A percentile compares a stretch with the other conserved stretches of the same genome.
Evolutionary conservation across 1,284 basidiomycete species (phyloP).

Genomic region (Gomphus bonarii): DNA sequence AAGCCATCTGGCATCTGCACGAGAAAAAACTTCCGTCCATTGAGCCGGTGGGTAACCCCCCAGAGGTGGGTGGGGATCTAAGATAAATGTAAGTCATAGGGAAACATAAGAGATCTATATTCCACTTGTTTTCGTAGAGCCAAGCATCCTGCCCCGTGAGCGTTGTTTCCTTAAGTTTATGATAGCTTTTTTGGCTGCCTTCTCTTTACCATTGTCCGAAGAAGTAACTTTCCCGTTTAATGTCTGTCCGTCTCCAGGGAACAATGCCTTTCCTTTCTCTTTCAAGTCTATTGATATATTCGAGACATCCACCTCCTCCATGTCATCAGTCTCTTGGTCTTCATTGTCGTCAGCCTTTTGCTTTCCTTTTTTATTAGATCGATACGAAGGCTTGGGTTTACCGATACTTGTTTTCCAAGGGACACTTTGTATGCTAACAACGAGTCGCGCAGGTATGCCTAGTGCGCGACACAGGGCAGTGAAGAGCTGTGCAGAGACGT

Average conservation of each 20-base stretch:
- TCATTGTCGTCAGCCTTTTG: neutral
- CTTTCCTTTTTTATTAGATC: constrained; percentile 28
- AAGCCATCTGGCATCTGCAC: constrained; percentile 86
- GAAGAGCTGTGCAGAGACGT: constrained; percentile 87
- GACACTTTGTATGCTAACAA: constrained; percentile 85
- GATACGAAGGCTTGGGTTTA: constrained; percentile 36
- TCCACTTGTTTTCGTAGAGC: constrained; percentile 17
- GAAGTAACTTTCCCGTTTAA: constrained; percentile 15
- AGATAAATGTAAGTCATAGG: neutral
- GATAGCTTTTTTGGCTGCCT: constrained; percentile 29
- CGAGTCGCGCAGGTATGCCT: constrained; percentile 80
- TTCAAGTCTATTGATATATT: constrained; percentile 17
- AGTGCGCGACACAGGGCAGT: constrained; percentile 83
- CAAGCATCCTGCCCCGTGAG: constrained; percentile 12
- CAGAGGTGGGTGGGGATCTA: constrained; percentile 31
- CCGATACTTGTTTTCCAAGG: constrained; percentile 67
- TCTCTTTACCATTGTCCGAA: constrained; percentile 40
- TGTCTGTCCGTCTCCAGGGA: constrained; percentile 13
- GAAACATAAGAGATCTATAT: constrained; percentile 6
- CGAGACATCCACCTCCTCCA: constrained; percentile 26
- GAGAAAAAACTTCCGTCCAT: constrained; percentile 96
- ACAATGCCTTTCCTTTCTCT: constrained; percentile 9
- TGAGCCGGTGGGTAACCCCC: constrained; percentile 69
- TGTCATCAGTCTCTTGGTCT: constrained; percentile 18
- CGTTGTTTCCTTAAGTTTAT: constrained; percentile 43